Base-by-base conservation (phyloP, 345 rosid species). In the Salix caprea region DNA sequence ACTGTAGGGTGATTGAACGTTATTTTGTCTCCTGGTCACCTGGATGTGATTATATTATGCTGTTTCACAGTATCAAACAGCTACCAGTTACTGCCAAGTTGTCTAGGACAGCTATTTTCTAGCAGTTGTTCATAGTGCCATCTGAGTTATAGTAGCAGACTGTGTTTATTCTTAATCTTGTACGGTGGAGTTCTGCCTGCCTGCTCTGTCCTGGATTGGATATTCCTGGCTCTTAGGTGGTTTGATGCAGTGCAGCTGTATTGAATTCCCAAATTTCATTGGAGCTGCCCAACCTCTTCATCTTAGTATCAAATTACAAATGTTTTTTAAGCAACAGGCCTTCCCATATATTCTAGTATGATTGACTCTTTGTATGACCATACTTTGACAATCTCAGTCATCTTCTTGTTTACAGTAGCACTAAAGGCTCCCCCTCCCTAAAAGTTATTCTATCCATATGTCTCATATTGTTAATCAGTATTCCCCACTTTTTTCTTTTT, bases 201-300 rank as follows among this genome's bases (percentile, higher is more conserved):
- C 23, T 54, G 23, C 1, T 54, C 24, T 54, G 61, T 54, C 61
- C 61, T 19, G 61, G 24, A 54, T 21, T 7, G 24, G 61, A 54
- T 54, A 54, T 54, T 54, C 12, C 24, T 54, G 12, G 61, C 61
- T 54, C 60, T 54, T 24, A 7, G 24, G 61, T 54, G 24, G 3
- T 54, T 54, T 23, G 61, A 54, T 54, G 61, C 61, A 19, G 61
- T 21, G 11, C 24, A 21, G 61, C 61, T 54, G 24, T 54, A 54
- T 8, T 8, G 61, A 54, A 54, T 7, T 54, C 61, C 61, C 61
- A 7, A 7, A 54, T 54, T 42, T 32, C 24, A 67, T 44, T 26
- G 72, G 61, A 52, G 66, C n/a, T 80, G 19, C 60, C 48, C 2
- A 79, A 40, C 71, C 9, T n/a, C 67, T 72, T 50, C 74, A 52